These are phyloP conservation scores for Corynespora cassiicola DNA, from an alignment of 2,329 filamentous ascomycete genomes.

Conservation along the genomic window DNA sequence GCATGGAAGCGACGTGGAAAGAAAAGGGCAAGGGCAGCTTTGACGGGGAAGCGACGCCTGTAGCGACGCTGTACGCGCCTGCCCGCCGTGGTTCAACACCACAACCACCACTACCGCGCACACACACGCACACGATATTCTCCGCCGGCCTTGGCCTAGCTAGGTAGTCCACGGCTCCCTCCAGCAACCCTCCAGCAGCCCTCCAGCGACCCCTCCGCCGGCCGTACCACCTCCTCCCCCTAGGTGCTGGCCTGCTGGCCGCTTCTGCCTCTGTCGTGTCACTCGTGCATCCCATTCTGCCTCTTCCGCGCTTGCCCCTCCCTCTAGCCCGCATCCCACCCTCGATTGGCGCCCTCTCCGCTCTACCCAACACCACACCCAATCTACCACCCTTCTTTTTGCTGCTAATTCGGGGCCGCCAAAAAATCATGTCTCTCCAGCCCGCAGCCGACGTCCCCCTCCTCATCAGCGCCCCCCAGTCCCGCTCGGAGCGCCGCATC, in stretches of 20 bases:
- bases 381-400: conserved; percentile 3
- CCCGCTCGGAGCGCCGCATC: conserved; percentile 86
- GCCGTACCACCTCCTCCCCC: too few species aligned
- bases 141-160: too few species aligned
- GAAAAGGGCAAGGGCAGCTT: too few species aligned
- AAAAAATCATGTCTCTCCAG: conserved; percentile 44
- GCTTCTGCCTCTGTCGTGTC: conserved; percentile 5
- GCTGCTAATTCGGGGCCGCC: conserved; percentile 5
- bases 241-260: conserved; percentile 1
- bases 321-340: neutral
- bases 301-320: neutral
- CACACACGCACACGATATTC: too few species aligned
- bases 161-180: too few species aligned
- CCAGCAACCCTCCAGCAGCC: too few species aligned
- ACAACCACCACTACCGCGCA: too few species aligned
- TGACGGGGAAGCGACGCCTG: too few species aligned
- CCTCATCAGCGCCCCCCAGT: conserved; percentile 75
- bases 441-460: conserved; percentile 76
- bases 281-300: neutral
- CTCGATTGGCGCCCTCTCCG: conserved; percentile 7
- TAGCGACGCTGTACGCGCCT: too few species aligned
- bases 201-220: too few species aligned
- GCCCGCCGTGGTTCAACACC: too few species aligned
- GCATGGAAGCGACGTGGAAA: too few species aligned
- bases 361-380: conserved; percentile 4